Evolutionary conservation across 2,329 filamentous ascomycete species (phyloP).

Genomic region (Fusarium udum): DNA sequence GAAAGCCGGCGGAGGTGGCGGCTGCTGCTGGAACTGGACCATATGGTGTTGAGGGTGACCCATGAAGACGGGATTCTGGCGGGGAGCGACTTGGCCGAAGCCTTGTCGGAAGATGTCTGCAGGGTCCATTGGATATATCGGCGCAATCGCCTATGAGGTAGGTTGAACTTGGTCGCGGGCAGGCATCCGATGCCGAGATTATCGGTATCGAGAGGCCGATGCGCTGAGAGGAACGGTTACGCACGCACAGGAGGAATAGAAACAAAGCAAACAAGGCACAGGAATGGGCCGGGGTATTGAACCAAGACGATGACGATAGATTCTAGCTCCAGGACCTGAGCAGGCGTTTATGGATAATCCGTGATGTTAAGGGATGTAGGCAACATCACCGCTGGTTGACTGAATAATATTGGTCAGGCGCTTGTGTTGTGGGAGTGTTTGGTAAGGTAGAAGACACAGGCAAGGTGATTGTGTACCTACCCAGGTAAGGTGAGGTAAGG

Average conservation of each 20-base stretch:
- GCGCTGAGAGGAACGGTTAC: slow-evolving; percentile 27
- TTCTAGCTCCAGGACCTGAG: neutral
- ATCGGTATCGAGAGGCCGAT: slow-evolving; percentile 27
- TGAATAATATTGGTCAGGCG: slow-evolving; percentile 5
- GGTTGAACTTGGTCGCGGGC: slow-evolving; percentile 7
- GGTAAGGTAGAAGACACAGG: neutral
- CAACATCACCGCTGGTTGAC: slow-evolving; percentile 3
- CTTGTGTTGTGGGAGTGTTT: slow-evolving; percentile 17
- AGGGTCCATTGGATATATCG: slow-evolving; percentile 61
- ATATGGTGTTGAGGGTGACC: slow-evolving; percentile 40
- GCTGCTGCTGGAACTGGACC: slow-evolving; percentile 38
- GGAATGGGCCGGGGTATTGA: slow-evolving; percentile 11
- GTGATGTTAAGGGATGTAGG: neutral
- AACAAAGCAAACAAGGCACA: slow-evolving; percentile 17
- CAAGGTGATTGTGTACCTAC: slow-evolving; percentile 18
- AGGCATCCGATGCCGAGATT: slow-evolving; percentile 20
- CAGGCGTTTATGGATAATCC: slow-evolving; percentile 3
- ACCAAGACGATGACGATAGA: slow-evolving; percentile 6
- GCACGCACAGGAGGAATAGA: slow-evolving; percentile 7
- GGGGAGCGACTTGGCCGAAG: slow-evolving; percentile 56
- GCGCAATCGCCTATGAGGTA: slow-evolving; percentile 5
- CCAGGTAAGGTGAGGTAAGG: neutral
- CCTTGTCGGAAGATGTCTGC: slow-evolving; percentile 69
- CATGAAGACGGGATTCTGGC: slow-evolving; percentile 48
- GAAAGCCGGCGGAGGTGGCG: slow-evolving; percentile 43